Percentiles rank a stretch among this genome's conserved stretches.
These are phyloP conservation scores for Silene conica DNA, from an alignment of 148 eudicot genomes.

Conservation along the genomic window DNA sequence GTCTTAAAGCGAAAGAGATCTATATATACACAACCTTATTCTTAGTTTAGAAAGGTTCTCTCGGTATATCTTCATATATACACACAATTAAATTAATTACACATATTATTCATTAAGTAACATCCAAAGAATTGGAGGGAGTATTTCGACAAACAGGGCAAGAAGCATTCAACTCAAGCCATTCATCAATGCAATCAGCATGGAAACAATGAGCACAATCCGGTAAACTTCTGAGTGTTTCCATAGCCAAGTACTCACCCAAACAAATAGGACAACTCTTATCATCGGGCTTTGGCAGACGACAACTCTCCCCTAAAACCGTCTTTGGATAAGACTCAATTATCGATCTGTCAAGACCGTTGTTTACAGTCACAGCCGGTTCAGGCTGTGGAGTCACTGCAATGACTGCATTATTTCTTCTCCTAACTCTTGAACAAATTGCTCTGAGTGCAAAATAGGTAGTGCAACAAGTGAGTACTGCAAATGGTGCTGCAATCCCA, in stretches of 20 bases:
- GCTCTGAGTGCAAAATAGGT: constrained; percentile 8
- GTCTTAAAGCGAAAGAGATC: no score
- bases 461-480: constrained; percentile 12
- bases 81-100: no score
- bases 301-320: constrained; percentile 50
- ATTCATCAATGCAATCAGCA: constrained; percentile 59
- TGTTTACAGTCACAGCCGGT: background rate
- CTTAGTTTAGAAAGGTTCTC: no score
- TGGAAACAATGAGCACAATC: constrained; percentile 59
- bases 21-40: no score
- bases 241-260: constrained; percentile 49
- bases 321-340: constrained; percentile 47
- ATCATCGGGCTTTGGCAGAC: constrained; percentile 45
- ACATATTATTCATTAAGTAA: background rate
- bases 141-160: constrained; percentile 60
- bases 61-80: no score
- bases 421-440: background rate
- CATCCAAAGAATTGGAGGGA: constrained; percentile 15
- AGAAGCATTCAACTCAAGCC: constrained; percentile 48
- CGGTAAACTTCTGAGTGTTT: constrained; percentile 44
- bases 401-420: background rate
- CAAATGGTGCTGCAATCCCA: constrained; percentile 19
- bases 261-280: constrained; percentile 53
- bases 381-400: constrained; percentile 4
- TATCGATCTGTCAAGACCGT: constrained; percentile 11